Percentiles rank a stretch among this genome's conserved stretches.
Conservation (phyloP, 108 stramenopile species). For the Asterionellopsis glacialis region DNA sequence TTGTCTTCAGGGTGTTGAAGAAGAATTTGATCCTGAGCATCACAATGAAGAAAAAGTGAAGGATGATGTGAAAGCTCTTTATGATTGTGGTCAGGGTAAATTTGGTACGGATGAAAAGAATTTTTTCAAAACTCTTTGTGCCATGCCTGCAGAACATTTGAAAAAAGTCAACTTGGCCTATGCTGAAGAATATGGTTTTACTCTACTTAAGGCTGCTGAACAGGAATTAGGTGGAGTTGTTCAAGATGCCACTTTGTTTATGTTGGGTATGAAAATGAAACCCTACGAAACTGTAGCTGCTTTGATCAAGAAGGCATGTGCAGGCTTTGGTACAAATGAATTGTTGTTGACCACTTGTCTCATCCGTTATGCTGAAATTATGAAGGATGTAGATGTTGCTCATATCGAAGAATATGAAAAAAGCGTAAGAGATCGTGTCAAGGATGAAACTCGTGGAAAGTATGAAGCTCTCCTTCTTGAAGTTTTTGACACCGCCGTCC, state of each 20-base stretch:
- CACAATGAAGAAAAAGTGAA: slow-evolving; percentile 54
- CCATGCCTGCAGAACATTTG: slow-evolving; percentile 33
- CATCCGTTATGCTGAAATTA: slow-evolving; percentile 54
- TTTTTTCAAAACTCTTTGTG: slow-evolving; percentile 46
- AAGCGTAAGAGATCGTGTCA: slow-evolving; percentile 56
- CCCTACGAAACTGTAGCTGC: slow-evolving; percentile 55
- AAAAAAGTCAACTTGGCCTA: slow-evolving; percentile 38
- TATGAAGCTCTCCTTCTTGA: slow-evolving; percentile 42
- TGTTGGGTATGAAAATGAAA: slow-evolving; percentile 54
- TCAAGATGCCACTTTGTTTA: slow-evolving; percentile 31
- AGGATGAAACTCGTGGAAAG: slow-evolving; percentile 41
- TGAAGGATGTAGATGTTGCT: slow-evolving; percentile 45
- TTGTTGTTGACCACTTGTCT: slow-evolving; percentile 45
- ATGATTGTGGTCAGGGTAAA: slow-evolving; percentile 54
- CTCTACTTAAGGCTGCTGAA: slow-evolving; percentile 55
- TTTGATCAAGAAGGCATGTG: slow-evolving; percentile 58
- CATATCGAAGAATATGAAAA: slow-evolving; percentile 52
- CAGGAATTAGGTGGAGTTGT: slow-evolving; percentile 61
- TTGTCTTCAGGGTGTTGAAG: slow-evolving; percentile 56
- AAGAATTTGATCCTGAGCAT: slow-evolving; percentile 55
- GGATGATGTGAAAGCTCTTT: slow-evolving; percentile 56
- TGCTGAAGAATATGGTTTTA: slow-evolving; percentile 54
- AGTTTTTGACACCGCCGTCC: slow-evolving; percentile 31
- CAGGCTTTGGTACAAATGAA: slow-evolving; percentile 65
- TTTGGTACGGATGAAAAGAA: slow-evolving; percentile 55